A percentile compares a stretch with the other conserved stretches of the same genome.
Evolutionary conservation across 345 rosid species (phyloP).

Genomic region (Eutrema heterophyllum): DNA sequence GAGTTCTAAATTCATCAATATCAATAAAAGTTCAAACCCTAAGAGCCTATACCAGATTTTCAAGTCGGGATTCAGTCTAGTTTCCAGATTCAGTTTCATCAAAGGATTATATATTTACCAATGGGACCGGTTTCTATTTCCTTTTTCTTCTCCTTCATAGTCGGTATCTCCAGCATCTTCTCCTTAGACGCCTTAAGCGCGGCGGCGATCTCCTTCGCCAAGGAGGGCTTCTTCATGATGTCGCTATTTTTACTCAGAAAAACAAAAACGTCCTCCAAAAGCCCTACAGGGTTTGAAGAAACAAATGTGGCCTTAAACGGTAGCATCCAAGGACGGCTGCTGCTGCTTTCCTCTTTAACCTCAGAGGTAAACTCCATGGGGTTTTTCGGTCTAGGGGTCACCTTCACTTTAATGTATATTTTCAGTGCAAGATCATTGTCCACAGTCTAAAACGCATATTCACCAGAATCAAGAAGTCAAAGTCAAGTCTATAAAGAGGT

Average conservation of each 20-base stretch:
- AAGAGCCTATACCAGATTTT: background rate
- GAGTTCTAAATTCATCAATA: background rate
- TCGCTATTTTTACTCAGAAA: constrained; percentile 67
- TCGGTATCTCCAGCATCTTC: constrained; percentile 36
- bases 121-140: constrained; percentile 22
- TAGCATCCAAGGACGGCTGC: constrained; percentile 27
- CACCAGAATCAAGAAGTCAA: too few species aligned
- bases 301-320: constrained; percentile 56
- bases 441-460: constrained; percentile 72
- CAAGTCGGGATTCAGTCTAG: background rate
- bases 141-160: constrained; percentile 36
- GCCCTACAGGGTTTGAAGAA: constrained; percentile 59
- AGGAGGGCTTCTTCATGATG: constrained; percentile 48
- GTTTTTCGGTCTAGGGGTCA: constrained; percentile 35
- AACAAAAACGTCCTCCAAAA: constrained; percentile 60
- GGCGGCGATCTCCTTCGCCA: constrained; percentile 60
- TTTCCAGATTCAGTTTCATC: background rate
- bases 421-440: constrained; percentile 99
- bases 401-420: constrained; percentile 96
- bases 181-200: constrained; percentile 49
- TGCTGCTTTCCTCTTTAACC: constrained; percentile 41
- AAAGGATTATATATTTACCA: constrained; percentile 22
- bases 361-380: constrained; percentile 62
- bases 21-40: constrained; percentile 1
- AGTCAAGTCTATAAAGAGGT: too few species aligned